Evolutionary conservation across 352 stramenopile genomes (phyloP), one percentile per base, ranked within the genome.

Genomic region (Globisporangium iwayamae): DNA sequence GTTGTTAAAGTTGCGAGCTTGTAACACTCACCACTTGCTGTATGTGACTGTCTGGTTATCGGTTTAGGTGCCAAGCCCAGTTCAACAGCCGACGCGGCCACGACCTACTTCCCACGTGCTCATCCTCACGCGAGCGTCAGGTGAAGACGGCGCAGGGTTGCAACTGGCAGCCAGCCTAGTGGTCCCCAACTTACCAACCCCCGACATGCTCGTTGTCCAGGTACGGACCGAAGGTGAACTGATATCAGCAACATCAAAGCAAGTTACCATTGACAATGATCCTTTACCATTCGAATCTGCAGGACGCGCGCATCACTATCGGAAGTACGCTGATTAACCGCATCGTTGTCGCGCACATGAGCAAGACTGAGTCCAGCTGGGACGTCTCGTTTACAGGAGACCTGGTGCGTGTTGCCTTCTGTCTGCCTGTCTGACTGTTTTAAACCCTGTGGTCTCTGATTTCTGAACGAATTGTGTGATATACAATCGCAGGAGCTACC

Each of bases 131-230:
- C 62, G 59, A 28, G 11, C 46, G 14, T 4, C 25, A 8, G 60
- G 14, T 38, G 43, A 28, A 55, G 67, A 74, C 4, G 46, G 50
- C 3, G 43, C 39, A 1, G 39, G 64, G 34, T 83, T 72, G 74
- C 47, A 30, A 16, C n/a, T 76, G 8, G 53, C 57, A 18, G 68
- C 32, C 39, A 67, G 52, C 36, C 22, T 76, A 5, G 60, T 70
- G 34, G 32, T 83, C 6, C 65, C 70, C 16, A 56, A 73, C 48
- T 57, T 83, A 30, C 63, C 74, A 7, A 73, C 70, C 13, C 72
- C 74, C 14, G 70, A 83, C 25, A 38, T 83, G 8, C 52, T 89
- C 2, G 51, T 75, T 60, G 62, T 82, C 6, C 75, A 86, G 79
- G 79, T 85, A 66, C 9, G 32, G 32, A 45, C 1, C 32, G 32